Conservation (phyloP, 106 monocot genomes). For the Dendrobium officinale region DNA sequence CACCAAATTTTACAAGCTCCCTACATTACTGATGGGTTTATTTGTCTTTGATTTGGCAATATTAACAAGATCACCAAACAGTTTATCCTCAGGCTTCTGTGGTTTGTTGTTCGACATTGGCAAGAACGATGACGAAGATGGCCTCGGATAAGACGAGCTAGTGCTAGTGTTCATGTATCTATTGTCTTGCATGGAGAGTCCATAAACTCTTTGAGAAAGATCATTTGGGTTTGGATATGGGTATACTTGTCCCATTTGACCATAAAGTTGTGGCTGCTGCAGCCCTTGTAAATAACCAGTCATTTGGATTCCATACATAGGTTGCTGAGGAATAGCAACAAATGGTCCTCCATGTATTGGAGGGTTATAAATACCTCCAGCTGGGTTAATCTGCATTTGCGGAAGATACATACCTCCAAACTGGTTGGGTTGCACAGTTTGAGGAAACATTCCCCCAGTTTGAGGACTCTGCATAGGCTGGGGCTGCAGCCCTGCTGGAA, state of each 20-base stretch:
- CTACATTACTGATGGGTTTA: slow-evolving; percentile 26
- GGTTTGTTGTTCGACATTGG: slow-evolving; percentile 31
- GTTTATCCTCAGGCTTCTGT: slow-evolving; percentile 55
- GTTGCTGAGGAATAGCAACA: slow-evolving; percentile 17
- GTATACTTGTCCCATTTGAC: slow-evolving; percentile 17
- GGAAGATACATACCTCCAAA: slow-evolving; percentile 16
- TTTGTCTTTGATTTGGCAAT: slow-evolving; percentile 56
- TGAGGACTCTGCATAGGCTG: slow-evolving; percentile 10
- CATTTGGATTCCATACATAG: slow-evolving; percentile 33
- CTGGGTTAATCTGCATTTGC: slow-evolving; percentile 11
- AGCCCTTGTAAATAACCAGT: slow-evolving; percentile 22
- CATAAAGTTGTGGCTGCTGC: slow-evolving; percentile 30
- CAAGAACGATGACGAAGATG: slow-evolving; percentile 20
- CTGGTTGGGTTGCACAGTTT: neutral
- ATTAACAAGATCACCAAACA: slow-evolving; percentile 74
- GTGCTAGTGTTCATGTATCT: slow-evolving; percentile 8
- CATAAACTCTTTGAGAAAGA: slow-evolving; percentile 63
- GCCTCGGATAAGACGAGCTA: slow-evolving; percentile 21
- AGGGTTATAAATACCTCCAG: slow-evolving; percentile 15
- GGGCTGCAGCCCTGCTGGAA: slow-evolving; percentile 10
- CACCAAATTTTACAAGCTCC: slow-evolving; percentile 14
- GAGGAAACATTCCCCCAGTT: slow-evolving; percentile 7
- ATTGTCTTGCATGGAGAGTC: slow-evolving; percentile 50
- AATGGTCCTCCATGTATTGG: slow-evolving; percentile 17
- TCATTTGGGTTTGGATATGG: slow-evolving; percentile 26